Evolutionary conservation across 495 filamentous ascomycete genomes (phyloP).

Genomic region (Neurospora sp.): DNA sequence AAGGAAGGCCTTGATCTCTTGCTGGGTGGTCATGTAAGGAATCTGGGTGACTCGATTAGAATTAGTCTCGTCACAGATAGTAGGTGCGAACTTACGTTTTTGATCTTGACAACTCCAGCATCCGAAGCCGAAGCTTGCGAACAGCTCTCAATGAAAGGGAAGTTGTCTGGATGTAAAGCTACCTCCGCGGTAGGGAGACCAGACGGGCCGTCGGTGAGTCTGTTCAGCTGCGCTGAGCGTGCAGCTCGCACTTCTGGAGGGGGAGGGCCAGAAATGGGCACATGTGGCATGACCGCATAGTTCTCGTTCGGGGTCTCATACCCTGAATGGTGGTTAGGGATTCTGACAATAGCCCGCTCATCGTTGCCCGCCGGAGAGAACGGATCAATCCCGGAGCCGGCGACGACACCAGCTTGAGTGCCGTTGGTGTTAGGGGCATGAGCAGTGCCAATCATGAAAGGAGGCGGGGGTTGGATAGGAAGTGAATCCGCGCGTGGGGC

Average conservation of each 20-base stretch:
- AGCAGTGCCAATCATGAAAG: not conserved
- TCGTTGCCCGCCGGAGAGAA: not conserved
- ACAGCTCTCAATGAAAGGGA: conserved; percentile 34
- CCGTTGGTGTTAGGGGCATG: not conserved
- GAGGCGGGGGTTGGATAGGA: not conserved
- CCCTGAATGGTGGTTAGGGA: not conserved
- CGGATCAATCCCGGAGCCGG: not conserved
- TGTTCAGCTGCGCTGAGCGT: conserved; percentile 22
- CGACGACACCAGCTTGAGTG: not conserved
- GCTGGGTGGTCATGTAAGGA: conserved; percentile 55
- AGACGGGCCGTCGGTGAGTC: conserved; percentile 9
- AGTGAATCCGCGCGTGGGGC: conserved; percentile 6
- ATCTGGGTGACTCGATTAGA: conserved; percentile 38
- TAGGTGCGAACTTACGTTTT: conserved; percentile 20
- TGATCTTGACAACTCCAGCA: conserved; percentile 25
- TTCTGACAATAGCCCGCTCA: not conserved
- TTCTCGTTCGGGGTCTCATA: not conserved
- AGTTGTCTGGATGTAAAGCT: conserved; percentile 22
- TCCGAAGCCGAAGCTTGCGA: conserved; percentile 5
- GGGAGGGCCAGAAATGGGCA: not conserved
- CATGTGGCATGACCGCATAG: not conserved
- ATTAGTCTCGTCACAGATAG: not conserved
- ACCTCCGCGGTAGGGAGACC: conserved; percentile 21
- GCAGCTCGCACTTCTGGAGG: conserved; percentile 5
- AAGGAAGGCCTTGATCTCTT: conserved; percentile 58